Evolutionary conservation across 208 protist species (phyloP).

Genomic region (Vickermania ingenoplastis): DNA sequence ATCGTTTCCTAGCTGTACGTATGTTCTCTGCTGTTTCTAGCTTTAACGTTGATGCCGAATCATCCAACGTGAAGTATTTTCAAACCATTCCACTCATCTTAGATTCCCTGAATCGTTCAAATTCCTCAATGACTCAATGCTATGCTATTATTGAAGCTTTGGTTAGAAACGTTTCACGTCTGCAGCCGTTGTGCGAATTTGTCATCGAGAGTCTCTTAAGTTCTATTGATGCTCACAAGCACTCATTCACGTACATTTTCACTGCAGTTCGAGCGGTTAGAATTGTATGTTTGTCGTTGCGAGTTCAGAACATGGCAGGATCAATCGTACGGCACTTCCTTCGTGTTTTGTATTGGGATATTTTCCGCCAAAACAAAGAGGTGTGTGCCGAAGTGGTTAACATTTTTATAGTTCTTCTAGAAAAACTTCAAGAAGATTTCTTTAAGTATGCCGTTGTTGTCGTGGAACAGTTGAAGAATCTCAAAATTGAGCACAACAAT

Average conservation of each 20-base stretch:
- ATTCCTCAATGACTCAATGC: slow-evolving; percentile 38
- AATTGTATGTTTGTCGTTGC: slow-evolving; percentile 50
- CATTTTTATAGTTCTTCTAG: slow-evolving; percentile 54
- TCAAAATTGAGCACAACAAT: slow-evolving; percentile 42
- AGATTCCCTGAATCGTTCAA: slow-evolving; percentile 47
- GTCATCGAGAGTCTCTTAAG: slow-evolving; percentile 55
- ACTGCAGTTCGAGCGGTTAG: slow-evolving; percentile 46
- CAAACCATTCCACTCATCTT: slow-evolving; percentile 60
- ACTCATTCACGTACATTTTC: slow-evolving; percentile 31
- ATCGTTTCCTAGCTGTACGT: slow-evolving; percentile 72
- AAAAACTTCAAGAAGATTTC: slow-evolving; percentile 64
- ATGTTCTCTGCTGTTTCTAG: slow-evolving; percentile 58
- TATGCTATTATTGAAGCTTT: slow-evolving; percentile 75
- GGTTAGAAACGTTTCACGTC: slow-evolving; percentile 39
- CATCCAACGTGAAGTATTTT: slow-evolving; percentile 28
- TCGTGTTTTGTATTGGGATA: slow-evolving; percentile 21
- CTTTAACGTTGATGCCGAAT: slow-evolving; percentile 34
- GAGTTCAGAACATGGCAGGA: slow-evolving; percentile 67
- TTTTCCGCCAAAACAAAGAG: slow-evolving; percentile 8
- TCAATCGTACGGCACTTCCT: slow-evolving; percentile 71
- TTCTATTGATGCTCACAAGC: slow-evolving; percentile 20
- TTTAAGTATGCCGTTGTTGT: slow-evolving; percentile 68
- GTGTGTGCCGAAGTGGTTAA: slow-evolving; percentile 59
- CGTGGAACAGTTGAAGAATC: slow-evolving; percentile 53
- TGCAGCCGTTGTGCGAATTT: slow-evolving; percentile 49